Evolutionary conservation across 371 early-diverging fungal species (phyloP), one percentile per base, ranked within the genome.

Genomic region (Umbelopsis sp.): DNA sequence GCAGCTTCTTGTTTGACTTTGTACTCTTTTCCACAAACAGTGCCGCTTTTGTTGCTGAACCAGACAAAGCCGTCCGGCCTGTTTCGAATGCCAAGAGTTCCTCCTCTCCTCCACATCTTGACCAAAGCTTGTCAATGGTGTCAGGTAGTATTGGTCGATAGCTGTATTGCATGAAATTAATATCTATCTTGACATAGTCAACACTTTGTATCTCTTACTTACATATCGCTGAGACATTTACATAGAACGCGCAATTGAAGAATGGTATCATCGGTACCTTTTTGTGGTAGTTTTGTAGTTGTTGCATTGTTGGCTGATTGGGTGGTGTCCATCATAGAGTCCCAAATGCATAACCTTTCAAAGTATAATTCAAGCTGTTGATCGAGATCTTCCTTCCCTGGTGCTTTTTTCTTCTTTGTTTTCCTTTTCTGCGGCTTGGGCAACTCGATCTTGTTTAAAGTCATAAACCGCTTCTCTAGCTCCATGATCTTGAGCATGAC

Each of bases 51-150:
- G 12, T 35, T 16, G 35, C 4, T 18, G 57, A 35, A 4, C 4
- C 35, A 18, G 57, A 12, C 6, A n/a, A n/a, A 29, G 10, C 16
- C 11, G 35, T 18, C 0, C 57, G 57, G 16, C 32, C 57, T 18
- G n/a, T 4, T 18, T 57, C 57, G n/a, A 35, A 57, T 4, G 18
- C 9, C 32, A 35, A 4, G 11, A 32, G 57, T 16, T 57, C 57
- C 35, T 57, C 57, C 35, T 57, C 57, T 35, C 57, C 57, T 18
- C 57, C 57, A 35, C 35, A 57, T n/a, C 57, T 57, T 57, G 57
- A 29, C 57, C 57, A 57, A 35, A 57, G 57, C 57, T 57, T 29
- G 7, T 57, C 57, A 18, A 57, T 57, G 3, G 35, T 57, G 14
- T 57, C 57, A 3, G 57, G 57, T 0, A 57, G 35, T 8, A 57